Base-by-base conservation (phyloP, 164 flowering plant genomes). In the Amborella trichopoda region DNA sequence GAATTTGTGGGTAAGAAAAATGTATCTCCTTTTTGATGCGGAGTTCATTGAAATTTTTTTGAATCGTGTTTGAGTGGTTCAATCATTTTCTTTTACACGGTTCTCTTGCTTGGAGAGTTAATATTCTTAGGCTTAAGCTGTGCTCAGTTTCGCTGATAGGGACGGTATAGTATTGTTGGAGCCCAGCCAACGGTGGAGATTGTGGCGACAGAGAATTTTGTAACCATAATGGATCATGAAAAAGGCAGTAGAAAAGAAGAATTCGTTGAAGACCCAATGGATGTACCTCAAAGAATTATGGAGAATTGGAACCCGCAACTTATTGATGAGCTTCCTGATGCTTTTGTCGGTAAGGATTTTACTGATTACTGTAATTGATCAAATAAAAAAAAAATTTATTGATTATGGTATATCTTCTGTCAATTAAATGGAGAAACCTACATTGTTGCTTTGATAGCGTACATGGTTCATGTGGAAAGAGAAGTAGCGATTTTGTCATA, bases 261-360 rank as follows among this genome's bases (percentile, higher is more conserved):
- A 55, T 8, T 63, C 34, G 83, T 68, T 17, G 81, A 79, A 12
- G 90, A 87, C 72, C 96, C 94, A 0, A 70, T 83, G 80, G 34
- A 13, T 8, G 49, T 87, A 50, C 81, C 96, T 0, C 64, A 71
- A 44, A 67, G 59, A 54, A 74, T 83, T 22, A 71, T 76, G 51
- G 78, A 81, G 44, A 41, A 26, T 1, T 87, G 94, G 94, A 71
- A 61, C 39, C 88, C 96, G 8, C 78, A 76, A 34, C 59, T 71
- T 13, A 46, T 64, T 26, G 75, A 77, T 44, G 88, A 73, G 25
- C 90, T 87, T 20, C 94, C 94, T 1, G 81, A 81, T 54, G 69
- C 78, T 21, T 87, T 87, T 55, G 78, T 90, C 51, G 96, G 94
- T 87, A 57, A n/a, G n/a, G n/a, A n/a, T n/a, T n/a, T n/a, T n/a